Conservation (phyloP, 805 yeast species). For the Pichia thaimueangensis region DNA sequence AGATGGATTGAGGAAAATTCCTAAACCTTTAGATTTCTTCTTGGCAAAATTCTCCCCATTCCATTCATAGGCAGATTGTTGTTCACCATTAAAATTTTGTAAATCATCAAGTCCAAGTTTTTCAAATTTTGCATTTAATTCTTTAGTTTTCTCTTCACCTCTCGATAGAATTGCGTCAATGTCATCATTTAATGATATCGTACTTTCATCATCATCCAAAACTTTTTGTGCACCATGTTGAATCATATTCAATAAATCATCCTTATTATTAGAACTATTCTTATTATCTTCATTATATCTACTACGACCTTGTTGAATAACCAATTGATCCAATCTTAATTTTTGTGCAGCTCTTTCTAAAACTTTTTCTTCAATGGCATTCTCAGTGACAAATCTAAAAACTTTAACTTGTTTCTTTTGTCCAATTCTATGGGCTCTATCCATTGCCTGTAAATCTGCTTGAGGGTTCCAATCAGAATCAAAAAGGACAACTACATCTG, state of each 20-base stretch:
- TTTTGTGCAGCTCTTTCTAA: slow-evolving; percentile 95
- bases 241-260: slow-evolving; percentile 88
- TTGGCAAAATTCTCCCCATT: slow-evolving; percentile 83
- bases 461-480: slow-evolving; percentile 99
- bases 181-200: slow-evolving; percentile 35
- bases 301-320: slow-evolving; percentile 85
- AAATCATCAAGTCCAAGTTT: slow-evolving; percentile 87
- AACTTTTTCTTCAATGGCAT: slow-evolving; percentile 94
- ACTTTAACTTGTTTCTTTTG: slow-evolving; percentile 94
- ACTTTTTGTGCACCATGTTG: slow-evolving; percentile 94
- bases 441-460: slow-evolving; percentile 97
- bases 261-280: slow-evolving; percentile 48
- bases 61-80: slow-evolving; percentile 85
- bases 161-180: slow-evolving; percentile 66
- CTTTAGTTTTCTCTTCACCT: slow-evolving; percentile 78
- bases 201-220: slow-evolving; percentile 43
- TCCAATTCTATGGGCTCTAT: slow-evolving; percentile 95
- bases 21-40: slow-evolving; percentile 39
- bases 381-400: slow-evolving; percentile 87
- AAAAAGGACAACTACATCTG: slow-evolving; percentile 81
- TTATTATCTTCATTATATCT: slow-evolving; percentile 29
- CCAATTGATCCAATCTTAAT: slow-evolving; percentile 85
- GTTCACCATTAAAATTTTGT: slow-evolving; percentile 81
- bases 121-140: slow-evolving; percentile 74
- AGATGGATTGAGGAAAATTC: slow-evolving; percentile 68